Evolutionary conservation across 2,329 filamentous ascomycete species (phyloP).

Genomic region (Parastagonospora nodorum): DNA sequence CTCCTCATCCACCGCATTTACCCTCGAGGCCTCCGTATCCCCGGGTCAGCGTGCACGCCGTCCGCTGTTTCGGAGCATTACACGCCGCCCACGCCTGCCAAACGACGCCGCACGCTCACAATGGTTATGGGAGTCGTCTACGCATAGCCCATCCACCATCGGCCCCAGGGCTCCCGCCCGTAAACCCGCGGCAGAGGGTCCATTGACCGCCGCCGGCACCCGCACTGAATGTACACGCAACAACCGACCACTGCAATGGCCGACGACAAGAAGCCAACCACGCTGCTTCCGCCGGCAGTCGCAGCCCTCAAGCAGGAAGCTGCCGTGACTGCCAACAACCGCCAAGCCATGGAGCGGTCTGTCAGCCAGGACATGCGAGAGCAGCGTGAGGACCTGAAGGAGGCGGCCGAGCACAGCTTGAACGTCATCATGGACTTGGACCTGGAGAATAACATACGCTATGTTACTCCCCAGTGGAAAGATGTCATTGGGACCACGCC

Average conservation of each 20-base stretch:
- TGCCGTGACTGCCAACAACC: slow-evolving; percentile 27
- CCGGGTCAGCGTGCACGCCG: neutral
- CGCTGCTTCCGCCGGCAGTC: slow-evolving; percentile 51
- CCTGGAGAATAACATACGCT: slow-evolving; percentile 86
- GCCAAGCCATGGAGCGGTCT: slow-evolving; percentile 61
- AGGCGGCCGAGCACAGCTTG: slow-evolving; percentile 93
- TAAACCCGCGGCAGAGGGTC: slow-evolving; percentile 6
- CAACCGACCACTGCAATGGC: slow-evolving; percentile 22
- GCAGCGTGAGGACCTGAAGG: slow-evolving; percentile 89
- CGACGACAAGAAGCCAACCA: slow-evolving; percentile 34
- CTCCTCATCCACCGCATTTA: neutral
- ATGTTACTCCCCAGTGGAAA: slow-evolving; percentile 95
- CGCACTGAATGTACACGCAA: slow-evolving; percentile 12
- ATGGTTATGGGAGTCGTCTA: slow-evolving; percentile 39
- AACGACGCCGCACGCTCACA: slow-evolving; percentile 19
- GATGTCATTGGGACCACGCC: slow-evolving; percentile 85
- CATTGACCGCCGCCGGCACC: slow-evolving; percentile 18
- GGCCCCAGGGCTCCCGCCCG: slow-evolving; percentile 24
- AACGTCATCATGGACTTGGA: slow-evolving; percentile 96
- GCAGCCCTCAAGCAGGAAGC: slow-evolving; percentile 50
- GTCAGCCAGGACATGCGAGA: slow-evolving; percentile 90
- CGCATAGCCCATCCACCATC: slow-evolving; percentile 36
- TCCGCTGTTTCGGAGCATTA: neutral
- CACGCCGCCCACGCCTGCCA: neutral
- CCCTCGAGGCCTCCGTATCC: slow-evolving; percentile 6